Percentiles rank a stretch among this genome's conserved stretches.
Evolutionary conservation across 225 moss, liverwort and hornwort genomes (phyloP).

Genomic region (Pseudoscleropodium purum): DNA sequence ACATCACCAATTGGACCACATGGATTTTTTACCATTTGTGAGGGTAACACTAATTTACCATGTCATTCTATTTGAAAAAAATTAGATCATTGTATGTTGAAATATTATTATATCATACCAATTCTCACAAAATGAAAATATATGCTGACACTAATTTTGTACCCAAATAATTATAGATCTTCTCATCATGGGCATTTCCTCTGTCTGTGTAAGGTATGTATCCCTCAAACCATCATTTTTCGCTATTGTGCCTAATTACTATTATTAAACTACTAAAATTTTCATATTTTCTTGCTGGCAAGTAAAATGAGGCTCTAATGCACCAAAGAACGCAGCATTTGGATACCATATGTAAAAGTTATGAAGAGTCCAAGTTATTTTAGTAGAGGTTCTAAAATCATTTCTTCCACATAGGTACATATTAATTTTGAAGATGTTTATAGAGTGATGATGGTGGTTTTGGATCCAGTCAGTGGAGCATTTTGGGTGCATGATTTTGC

Average conservation of each 20-base stretch:
- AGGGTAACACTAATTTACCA: neutral
- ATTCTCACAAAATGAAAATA: neutral
- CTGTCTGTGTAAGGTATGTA: too few relatives aligned
- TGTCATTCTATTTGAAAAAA: neutral
- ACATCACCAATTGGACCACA: neutral
- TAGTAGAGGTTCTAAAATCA: neutral
- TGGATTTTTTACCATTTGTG: neutral
- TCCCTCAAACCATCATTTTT: too few relatives aligned
- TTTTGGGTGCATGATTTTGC: neutral
- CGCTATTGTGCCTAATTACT: too few relatives aligned
- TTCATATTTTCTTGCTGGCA: too few relatives aligned
- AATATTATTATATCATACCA: neutral
- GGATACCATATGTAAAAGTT: too few relatives aligned
- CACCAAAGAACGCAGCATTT: too few relatives aligned
- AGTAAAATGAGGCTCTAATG: too few relatives aligned
- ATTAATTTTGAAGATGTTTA: neutral
- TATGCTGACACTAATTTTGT: accelerated
- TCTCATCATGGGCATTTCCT: accelerated
- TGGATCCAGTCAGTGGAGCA: accelerated
- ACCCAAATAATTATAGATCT: neutral
- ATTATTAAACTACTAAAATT: too few relatives aligned
- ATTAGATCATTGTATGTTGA: neutral
- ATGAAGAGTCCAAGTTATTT: too few relatives aligned
- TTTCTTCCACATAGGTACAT: neutral
- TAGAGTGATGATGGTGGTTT: neutral